Evolutionary conservation across 768 basidiomycete species (phyloP), one percentile per base, ranked within the genome.

Genomic region (Neoboletus subvelutipes): DNA sequence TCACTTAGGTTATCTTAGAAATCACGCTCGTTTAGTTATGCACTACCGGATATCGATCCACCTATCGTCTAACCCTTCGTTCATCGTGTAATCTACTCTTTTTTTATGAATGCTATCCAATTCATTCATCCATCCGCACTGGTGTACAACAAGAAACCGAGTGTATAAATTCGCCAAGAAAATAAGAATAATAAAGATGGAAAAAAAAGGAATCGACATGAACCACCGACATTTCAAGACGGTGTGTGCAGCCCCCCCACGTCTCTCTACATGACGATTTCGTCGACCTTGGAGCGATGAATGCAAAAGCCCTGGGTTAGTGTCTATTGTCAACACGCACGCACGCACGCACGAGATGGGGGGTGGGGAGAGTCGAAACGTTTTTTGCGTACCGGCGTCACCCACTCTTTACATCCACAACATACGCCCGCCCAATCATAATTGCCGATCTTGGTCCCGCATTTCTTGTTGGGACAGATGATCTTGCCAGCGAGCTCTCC

Each of bases 401-500:
- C 90, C 94, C 94, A 98, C 66, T 86, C 84, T 64, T 87, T 90
- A 67, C 94, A 98, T 24, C 91, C 88, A 68, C 94, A 96, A 65
- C 87, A 83, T 29, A 92, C 85, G 0, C 96, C 96, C 5, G 94
- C 93, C 97, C 97, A 99, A 69, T 97, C 94, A 64, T 87, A 98
- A 70, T 92, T 97, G 3, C 97, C 97, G 18, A 99, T 78, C 75
- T 99, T 99, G 26, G 83, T 86, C 3, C 81, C 80, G 65, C 97
- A 99, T 66, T 91, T 94, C 65, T 86, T 81, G 71, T 95, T 96
- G 4, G 97, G 97, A 64, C 97, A 99, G 0, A 82, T 57, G 62
- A 99, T 90, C 79, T 94, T 97, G 18, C 97, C 97, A 0, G 86
- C 82, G 37, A 95, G 75, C 43, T 85, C 80, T 0, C 94, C 95